Base-by-base conservation (phyloP, 2,329 filamentous ascomycete genomes). In the Arthrobotrys musiformis region DNA sequence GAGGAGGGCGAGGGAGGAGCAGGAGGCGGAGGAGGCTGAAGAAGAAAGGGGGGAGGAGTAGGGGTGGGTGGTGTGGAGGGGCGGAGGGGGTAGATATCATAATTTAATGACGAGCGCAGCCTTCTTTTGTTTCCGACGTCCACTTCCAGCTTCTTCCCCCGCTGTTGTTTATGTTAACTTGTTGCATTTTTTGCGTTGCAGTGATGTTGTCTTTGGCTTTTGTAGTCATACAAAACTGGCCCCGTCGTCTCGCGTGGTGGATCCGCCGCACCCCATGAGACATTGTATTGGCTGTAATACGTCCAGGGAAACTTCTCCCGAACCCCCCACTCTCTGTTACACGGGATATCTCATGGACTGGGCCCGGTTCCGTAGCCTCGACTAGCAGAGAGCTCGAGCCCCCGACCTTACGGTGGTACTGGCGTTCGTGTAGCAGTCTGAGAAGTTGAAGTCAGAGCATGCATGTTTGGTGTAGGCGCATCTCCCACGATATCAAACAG, bases 151-250 rank as follows among this genome's bases (percentile, higher is more conserved):
- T n/a, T n/a, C n/a, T n/a, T n/a, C n/a, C n/a, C n/a, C n/a, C 30
- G 30, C 30, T 35, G 30, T 35, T 35, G 52, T n/a, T n/a, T n/a
- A n/a, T n/a, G n/a, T n/a, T n/a, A n/a, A 33, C 22, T 35, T 64
- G 60, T 64, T 64, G 60, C 60, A 64, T 64, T 50, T 48, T 48
- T 22, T 50, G 60, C 15, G 60, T 64, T 64, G 60, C 28, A n/a
- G 24, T n/a, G 28, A 35, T 19, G 33, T 58, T 40, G n/a, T 30
- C 37, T 44, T 44, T 22, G 13, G 19, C 17, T 61, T 61, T 26
- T 4, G 17, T 42, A 4, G 19, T 42, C 48, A 17, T 42, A 42
- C 40, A 19, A 9, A 42, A 19, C 9, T 42, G 40, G 40, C 4
- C 4, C 9, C n/a, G n/a, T n/a, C n/a, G n/a, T n/a, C n/a, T n/a